Evolutionary conservation across 2,329 filamentous ascomycete genomes (phyloP).

Genomic region (Penicillium thymicola): DNA sequence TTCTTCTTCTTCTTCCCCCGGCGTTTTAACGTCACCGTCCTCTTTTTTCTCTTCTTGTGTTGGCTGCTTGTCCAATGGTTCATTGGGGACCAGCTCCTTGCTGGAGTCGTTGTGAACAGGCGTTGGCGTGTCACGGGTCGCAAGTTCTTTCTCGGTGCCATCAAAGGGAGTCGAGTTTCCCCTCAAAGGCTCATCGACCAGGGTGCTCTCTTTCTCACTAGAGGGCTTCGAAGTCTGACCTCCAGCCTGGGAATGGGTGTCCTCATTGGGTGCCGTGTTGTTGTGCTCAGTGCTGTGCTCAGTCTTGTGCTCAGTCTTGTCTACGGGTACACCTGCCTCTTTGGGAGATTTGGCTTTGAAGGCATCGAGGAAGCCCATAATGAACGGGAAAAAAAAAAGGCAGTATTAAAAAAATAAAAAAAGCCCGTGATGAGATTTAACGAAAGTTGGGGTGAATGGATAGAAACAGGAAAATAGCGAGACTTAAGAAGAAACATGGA

Average conservation of each 20-base stretch:
- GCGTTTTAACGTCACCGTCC: slow-evolving; percentile 1
- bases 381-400: neutral
- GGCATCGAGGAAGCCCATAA: slow-evolving; percentile 6
- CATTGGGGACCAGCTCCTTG: slow-evolving; percentile 11
- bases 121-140: neutral
- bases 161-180: neutral
- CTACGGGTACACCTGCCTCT: slow-evolving; percentile 2
- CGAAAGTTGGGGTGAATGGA: neutral
- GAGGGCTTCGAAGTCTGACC: slow-evolving; percentile 11
- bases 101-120: slow-evolving; percentile 12
- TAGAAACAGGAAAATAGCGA: neutral
- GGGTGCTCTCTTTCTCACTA: slow-evolving; percentile 24
- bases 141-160: slow-evolving; percentile 10
- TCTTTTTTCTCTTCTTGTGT: slow-evolving; percentile 5
- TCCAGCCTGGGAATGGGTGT: slow-evolving; percentile 1
- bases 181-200: slow-evolving; percentile 13
- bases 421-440: neutral
- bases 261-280: neutral
- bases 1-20: slow-evolving; percentile 25
- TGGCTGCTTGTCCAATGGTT: slow-evolving; percentile 10
- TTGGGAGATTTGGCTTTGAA: slow-evolving; percentile 9
- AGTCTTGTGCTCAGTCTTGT: neutral
- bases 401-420: neutral
- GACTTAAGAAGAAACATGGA: slow-evolving; percentile 1
- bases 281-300: neutral